Evolutionary conservation across 1,284 basidiomycete genomes (phyloP), one percentile per base, ranked within the genome.

Genomic region (Phellopilus nigrolimitatus): DNA sequence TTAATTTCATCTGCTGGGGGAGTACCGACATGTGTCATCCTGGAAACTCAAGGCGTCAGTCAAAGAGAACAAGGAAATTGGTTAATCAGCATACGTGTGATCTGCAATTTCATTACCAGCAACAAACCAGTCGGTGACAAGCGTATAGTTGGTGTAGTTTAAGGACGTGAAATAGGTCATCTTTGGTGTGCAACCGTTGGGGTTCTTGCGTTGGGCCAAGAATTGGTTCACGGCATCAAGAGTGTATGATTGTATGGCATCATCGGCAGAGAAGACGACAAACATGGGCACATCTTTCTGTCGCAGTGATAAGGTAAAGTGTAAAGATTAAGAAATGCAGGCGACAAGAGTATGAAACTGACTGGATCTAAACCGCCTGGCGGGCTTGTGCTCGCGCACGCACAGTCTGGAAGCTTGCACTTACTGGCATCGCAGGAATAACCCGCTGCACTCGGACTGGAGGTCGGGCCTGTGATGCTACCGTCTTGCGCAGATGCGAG

Each of bases 71-170:
- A 33, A 48, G 43, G 36, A 39, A 30, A 19, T 47, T 37, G 34
- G 50, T 45, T 17, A 39, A 30, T 22, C 13, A 28, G 72, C 78
- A 59, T 67, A 84, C 82, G 87, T 89, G 66, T 89, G 87, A 67
- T 91, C 88, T n/a, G 84, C 88, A 56, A 92, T 87, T 63, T 92
- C 88, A 65, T 91, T 91, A 31, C 89, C 88, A 5, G 82, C 83
- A 38, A 91, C 86, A 65, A 73, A 91, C 82, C 84, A 90, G 65
- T 91, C 87, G 68, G 88, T 91, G 43, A 92, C 84, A 57, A 85
- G 73, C 0, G 84, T 83, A 64, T 82, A 89, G 64, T 89, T 89
- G 25, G 88, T 91, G 66, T 82, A 91, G 57, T 78, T 78, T 47
- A 89, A 69, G 3, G 82, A 85, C 4, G 78, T 80, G 65, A 78